Conservation (phyloP, 768 basidiomycete species). For the Tulasnella sp. region DNA sequence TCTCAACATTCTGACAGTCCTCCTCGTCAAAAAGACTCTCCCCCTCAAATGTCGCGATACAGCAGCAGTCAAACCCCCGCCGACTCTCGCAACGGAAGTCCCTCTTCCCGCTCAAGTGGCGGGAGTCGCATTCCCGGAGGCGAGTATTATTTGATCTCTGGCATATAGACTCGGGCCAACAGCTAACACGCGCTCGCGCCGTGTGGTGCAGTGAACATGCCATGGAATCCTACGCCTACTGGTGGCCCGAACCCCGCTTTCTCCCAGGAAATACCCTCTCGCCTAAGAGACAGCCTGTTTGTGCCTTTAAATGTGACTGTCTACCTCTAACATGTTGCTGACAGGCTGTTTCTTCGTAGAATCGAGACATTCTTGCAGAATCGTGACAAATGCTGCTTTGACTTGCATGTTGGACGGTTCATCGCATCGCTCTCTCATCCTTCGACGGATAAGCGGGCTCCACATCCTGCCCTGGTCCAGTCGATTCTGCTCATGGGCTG, state of each 20-base stretch:
- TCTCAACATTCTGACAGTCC: conserved; percentile 26
- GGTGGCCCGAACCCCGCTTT: conserved; percentile 12
- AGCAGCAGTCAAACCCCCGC: not conserved
- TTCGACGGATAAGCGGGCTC: conserved; percentile 12
- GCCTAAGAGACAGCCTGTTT: conserved; percentile 25
- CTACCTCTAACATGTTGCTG: not conserved
- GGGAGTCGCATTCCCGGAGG: conserved; percentile 26
- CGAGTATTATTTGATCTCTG: not conserved
- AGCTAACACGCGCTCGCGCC: not conserved
- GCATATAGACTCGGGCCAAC: no score
- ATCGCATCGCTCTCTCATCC: conserved; percentile 32
- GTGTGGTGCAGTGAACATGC: conserved; percentile 17
- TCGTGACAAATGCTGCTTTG: conserved; percentile 28
- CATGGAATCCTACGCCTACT: not conserved
- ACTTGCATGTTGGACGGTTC: conserved; percentile 32
- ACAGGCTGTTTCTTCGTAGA: conserved; percentile 14
- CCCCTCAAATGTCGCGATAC: conserved; percentile 2
- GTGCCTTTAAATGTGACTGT: not conserved
- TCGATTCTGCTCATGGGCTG: conserved; percentile 35
- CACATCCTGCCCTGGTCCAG: conserved; percentile 36
- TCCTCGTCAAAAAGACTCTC: conserved; percentile 12
- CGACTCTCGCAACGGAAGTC: conserved; percentile 24
- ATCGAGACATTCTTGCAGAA: conserved; percentile 32
- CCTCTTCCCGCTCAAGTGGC: conserved; percentile 9
- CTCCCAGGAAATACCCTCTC: conserved; percentile 24